Base-by-base conservation (phyloP, 2,329 filamentous ascomycete species). In the Neofusicoccum ribis region DNA sequence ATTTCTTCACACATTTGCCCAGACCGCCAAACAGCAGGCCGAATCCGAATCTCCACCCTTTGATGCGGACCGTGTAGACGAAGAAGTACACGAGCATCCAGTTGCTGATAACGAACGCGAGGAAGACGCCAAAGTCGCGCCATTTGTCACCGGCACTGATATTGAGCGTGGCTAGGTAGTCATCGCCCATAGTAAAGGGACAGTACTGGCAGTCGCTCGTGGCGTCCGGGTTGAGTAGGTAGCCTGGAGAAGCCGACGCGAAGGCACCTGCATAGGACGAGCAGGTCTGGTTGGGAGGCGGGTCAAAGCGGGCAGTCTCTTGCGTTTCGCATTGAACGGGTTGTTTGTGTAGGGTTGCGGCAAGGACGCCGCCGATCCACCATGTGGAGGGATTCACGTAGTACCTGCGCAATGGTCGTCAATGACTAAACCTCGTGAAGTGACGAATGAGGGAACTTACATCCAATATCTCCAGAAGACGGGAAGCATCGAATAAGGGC, bases 71-170 rank as follows among this genome's bases (percentile, higher is more conserved):
- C 2, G 86, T 89, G 77, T 89, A 93, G 65, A 92, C 87, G 72
- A 93, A 92, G 77, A 92, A 91, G 74, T 91, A 91, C 0, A 92
- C 89, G 63, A 92, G 76, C 46, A 83, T 78, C 87, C 88, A 92
- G 72, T 92, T 92, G 59, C 85, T 88, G 14, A 90, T 78, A 61
- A 86, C 86, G 73, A 92, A 93, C 1, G 85, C 87, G 8, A 91
- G 70, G 79, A 92, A 91, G 67, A 92, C 88, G 7, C 89, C 90
- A 70, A 92, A 90, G 74, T 89, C 82, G 49, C 85, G 79, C 90
- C 90, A 93, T 78, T 91, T 91, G 63, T 93, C 83, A 20, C 72
- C 75, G 0, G 79, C 76, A 4, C 79, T 72, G 62, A 88, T 82
- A 69, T 88, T 87, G 39, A 88, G 70, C 0, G 84, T 86, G 2